Percentiles rank a stretch among this genome's conserved stretches.
These are phyloP conservation scores for Zymoseptoria crescenta DNA, from an alignment of 2,329 filamentous ascomycete genomes.

Conservation along the genomic window DNA sequence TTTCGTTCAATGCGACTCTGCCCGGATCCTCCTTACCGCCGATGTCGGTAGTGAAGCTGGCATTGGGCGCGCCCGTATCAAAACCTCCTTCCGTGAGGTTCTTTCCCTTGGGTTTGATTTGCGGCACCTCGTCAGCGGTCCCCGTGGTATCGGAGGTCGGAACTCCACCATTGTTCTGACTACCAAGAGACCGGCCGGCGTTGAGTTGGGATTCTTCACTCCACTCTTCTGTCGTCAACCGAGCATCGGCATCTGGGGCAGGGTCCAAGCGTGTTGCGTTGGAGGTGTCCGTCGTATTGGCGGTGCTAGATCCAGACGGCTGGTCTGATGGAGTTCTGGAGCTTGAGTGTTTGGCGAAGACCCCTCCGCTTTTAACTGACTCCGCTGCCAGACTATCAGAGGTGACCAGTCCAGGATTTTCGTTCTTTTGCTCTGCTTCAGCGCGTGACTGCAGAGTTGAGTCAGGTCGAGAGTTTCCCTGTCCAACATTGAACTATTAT, in stretches of 20 bases:
- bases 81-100: constrained; percentile 24
- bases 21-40: constrained; percentile 50
- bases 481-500: neutral
- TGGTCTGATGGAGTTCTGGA: constrained; percentile 45
- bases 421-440: constrained; percentile 48
- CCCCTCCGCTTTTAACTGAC: constrained; percentile 53
- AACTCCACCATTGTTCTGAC: constrained; percentile 29
- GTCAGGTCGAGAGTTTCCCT: neutral
- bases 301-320: constrained; percentile 45
- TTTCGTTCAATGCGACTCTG: constrained; percentile 38
- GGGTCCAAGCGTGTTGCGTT: constrained; percentile 45
- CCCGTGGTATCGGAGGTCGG: constrained; percentile 28
- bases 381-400: constrained; percentile 70
- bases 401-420: constrained; percentile 56
- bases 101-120: constrained; percentile 30
- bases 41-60: constrained; percentile 46
- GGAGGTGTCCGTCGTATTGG: constrained; percentile 50
- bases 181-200: constrained; percentile 31
- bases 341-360: constrained; percentile 53
- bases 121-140: constrained; percentile 4
- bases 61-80: constrained; percentile 34
- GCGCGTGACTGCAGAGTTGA: constrained; percentile 2
- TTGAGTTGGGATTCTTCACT: constrained; percentile 34
- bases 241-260: constrained; percentile 39
- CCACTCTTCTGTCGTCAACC: constrained; percentile 37